These are phyloP conservation scores for Orbilia oligospora DNA, from an alignment of 2,329 filamentous ascomycete genomes.

Conservation along the genomic window DNA sequence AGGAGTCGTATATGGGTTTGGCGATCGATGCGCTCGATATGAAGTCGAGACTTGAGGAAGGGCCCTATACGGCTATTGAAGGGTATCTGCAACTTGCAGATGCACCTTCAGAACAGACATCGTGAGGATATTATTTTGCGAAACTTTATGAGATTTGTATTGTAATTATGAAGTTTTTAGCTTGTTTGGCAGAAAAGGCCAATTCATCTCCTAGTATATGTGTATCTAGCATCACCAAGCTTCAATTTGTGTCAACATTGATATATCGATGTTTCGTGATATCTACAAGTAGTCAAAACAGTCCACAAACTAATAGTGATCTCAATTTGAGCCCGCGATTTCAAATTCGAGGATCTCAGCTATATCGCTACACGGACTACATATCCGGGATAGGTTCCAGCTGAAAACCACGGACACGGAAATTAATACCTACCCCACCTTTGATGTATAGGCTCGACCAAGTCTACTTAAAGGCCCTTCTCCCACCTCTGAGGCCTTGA, in stretches of 20 bases:
- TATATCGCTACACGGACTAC: constrained; percentile 10
- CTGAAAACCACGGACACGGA: constrained; percentile 90
- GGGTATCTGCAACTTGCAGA: constrained; percentile 47
- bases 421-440: constrained; percentile 87
- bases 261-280: constrained; percentile 1
- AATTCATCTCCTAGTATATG: constrained; percentile 9
- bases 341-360: constrained; percentile 11
- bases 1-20: constrained; percentile 57
- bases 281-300: constrained; percentile 7
- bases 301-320: constrained; percentile 11
- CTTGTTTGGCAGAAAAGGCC: constrained; percentile 8
- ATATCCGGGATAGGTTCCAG: constrained; percentile 69
- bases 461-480: constrained; percentile 18
- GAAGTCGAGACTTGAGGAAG: constrained; percentile 63
- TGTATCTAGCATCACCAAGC: constrained; percentile 14
- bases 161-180: constrained; percentile 12
- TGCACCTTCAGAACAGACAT: constrained; percentile 6
- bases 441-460: not conserved
- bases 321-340: constrained; percentile 7
- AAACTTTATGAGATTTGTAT: constrained; percentile 12
- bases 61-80: constrained; percentile 64
- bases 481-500: constrained; percentile 8
- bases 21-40: constrained; percentile 62
- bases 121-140: constrained; percentile 16
- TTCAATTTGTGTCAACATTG: constrained; percentile 6